Base-by-base conservation (phyloP, 352 stramenopile genomes). In the Phytophthora megakarya region DNA sequence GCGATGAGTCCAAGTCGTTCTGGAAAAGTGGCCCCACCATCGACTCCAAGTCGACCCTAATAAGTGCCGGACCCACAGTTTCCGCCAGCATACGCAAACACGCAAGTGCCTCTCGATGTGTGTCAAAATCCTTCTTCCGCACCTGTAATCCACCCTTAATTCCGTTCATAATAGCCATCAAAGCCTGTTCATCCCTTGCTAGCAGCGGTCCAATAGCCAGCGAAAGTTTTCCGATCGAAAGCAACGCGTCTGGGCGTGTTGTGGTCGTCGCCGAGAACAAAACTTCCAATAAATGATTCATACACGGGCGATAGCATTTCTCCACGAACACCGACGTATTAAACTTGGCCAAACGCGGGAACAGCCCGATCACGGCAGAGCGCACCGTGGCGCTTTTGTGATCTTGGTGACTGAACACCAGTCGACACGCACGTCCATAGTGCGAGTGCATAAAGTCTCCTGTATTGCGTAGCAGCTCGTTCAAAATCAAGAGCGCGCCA, bases 361-460 rank as follows among this genome's bases (percentile, higher is more conserved):
- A 93, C 2, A 96, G 49, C 50, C 82, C 92, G 63, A 96, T 92
- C 8, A 93, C 88, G n/a, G 88, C 88, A 10, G 81, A 86, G 3
- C 86, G 85, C 48, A 96, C 88, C 5, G 78, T 78, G 30, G 86
- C 63, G 47, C 71, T 90, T 70, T 92, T 92, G 75, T 96, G 86
- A 42, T 93, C 82, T 51, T 86, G 81, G 35, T 89, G 71, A 22
- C 76, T 75, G 58, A 93, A 92, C 22, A 96, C 84, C 26, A 92
- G 69, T 30, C 86, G 68, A 44, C 84, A 93, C 16, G 88, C 79
- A 58, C 83, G 78, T 12, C 60, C 65, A 62, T 93, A 96, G 67
- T 96, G 82, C 44, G 79, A 78, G 61, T 95, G 85, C 88, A 96
- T 96, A 57, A 95, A 96, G 61, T 96, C 88, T 12, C 88, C 88